A percentile compares a stretch with the other conserved stretches of the same genome.
These are phyloP conservation scores for Pythium grandisporangium DNA, from an alignment of 352 stramenopile genomes.

Conservation along the genomic window DNA sequence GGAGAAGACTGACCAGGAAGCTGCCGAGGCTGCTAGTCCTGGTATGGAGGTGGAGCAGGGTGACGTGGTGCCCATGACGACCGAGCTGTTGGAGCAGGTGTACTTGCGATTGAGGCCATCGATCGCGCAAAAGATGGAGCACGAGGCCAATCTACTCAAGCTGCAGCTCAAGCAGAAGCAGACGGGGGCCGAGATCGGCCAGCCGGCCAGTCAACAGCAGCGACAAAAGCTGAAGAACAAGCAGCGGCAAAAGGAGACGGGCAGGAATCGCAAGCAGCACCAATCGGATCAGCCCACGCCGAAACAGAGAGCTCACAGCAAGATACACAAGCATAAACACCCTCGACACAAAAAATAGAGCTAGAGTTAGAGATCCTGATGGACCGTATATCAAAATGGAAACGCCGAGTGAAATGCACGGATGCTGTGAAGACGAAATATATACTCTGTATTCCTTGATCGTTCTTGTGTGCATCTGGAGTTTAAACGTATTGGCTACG, in stretches of 20 bases:
- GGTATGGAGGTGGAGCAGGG: no score
- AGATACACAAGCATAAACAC: slow-evolving; percentile 14
- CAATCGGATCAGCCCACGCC: no score
- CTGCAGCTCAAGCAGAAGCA: slow-evolving; percentile 24
- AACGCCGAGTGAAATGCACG: not conserved
- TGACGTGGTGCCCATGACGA: no score
- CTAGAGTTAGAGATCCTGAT: not conserved
- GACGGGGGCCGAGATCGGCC: slow-evolving; percentile 4
- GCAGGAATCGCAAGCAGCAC: slow-evolving; percentile 11
- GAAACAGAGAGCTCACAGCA: no score
- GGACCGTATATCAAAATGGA: not conserved
- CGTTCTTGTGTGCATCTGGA: no score
- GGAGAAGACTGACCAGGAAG: slow-evolving; percentile 4
- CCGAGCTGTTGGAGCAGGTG: slow-evolving; percentile 49
- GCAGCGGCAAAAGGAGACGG: slow-evolving; percentile 13
- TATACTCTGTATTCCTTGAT: no score
- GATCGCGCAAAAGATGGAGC: slow-evolving; percentile 29
- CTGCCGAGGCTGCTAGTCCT: slow-evolving; percentile 19
- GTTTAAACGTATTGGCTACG: slow-evolving; percentile 14
- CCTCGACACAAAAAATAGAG: slow-evolving; percentile 16
- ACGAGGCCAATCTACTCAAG: slow-evolving; percentile 19
- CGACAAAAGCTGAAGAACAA: not conserved
- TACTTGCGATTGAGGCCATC: slow-evolving; percentile 60
- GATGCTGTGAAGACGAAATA: not conserved
- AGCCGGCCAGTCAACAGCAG: no score